phyloP scores from a whole-genome alignment of 768 basidiomycete species.

The Kwoniella sp. region DNA sequence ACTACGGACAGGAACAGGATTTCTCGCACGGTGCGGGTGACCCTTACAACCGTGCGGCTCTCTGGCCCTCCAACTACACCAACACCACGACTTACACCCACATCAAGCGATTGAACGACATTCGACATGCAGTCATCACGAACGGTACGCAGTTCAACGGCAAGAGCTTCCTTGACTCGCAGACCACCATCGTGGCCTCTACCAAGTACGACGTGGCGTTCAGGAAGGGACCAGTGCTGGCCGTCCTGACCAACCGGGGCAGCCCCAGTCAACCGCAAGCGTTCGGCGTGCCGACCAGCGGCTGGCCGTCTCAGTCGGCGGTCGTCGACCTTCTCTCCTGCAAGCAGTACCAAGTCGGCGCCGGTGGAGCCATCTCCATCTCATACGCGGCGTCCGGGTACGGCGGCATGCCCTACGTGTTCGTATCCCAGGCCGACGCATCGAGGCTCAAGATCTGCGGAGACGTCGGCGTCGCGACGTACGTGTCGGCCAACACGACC shows the following conservation, averaged over 20 bases:
- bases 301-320: conserved; percentile 33
- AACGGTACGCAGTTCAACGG: conserved; percentile 31
- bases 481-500: conserved; percentile 17
- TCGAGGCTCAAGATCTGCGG: conserved; percentile 25
- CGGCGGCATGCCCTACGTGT: conserved; percentile 46
- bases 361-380: conserved; percentile 35
- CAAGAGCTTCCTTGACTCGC: conserved; percentile 32
- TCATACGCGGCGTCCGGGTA: conserved; percentile 39
- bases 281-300: conserved; percentile 30
- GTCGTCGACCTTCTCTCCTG: conserved; percentile 47
- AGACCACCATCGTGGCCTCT: conserved; percentile 23
- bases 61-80: conserved; percentile 45
- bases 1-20: conserved; percentile 48
- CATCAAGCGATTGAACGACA: conserved; percentile 35
- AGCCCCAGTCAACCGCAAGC: conserved; percentile 35
- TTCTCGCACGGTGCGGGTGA: conserved; percentile 32
- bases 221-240: conserved; percentile 43
- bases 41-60: conserved; percentile 42
- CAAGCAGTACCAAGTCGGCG: conserved; percentile 29
- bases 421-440: conserved; percentile 28
- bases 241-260: conserved; percentile 43
- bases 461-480: conserved; percentile 13
- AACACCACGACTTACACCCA: conserved; percentile 41
- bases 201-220: conserved; percentile 41
- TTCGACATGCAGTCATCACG: conserved; percentile 40